These are phyloP conservation scores for Silene latifolia DNA, from an alignment of 148 eudicot genomes.

Conservation along the genomic window DNA sequence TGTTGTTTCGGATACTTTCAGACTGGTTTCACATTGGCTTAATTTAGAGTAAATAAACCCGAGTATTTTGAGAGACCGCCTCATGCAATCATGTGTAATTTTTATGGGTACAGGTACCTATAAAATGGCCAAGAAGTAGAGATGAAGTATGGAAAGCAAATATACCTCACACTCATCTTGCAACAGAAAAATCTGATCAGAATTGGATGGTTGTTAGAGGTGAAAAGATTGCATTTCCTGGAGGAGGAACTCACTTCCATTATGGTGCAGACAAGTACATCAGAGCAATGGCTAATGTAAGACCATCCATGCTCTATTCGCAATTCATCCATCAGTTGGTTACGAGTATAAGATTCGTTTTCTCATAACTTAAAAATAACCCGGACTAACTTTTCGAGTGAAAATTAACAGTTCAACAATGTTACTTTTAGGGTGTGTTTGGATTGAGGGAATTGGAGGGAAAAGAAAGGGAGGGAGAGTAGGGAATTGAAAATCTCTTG, in stretches of 20 bases:
- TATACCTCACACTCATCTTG: constrained; percentile 52
- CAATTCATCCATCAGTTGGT: neutral
- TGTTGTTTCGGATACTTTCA: too few species aligned
- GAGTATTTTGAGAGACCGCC: neutral
- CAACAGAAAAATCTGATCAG: constrained; percentile 50
- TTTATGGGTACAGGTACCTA: constrained; percentile 27
- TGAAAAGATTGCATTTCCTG: constrained; percentile 45
- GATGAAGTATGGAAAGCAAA: constrained; percentile 55
- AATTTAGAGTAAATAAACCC: neutral
- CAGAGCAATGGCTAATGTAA: constrained; percentile 39
- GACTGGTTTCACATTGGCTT: too few species aligned
- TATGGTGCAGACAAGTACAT: constrained; percentile 49
- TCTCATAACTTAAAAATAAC: too few species aligned
- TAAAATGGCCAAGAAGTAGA: constrained; percentile 51
- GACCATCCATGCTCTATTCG: neutral
- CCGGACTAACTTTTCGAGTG: neutral
- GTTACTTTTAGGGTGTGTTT: too few species aligned
- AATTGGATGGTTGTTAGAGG: constrained; percentile 51
- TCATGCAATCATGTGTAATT: too few species aligned
- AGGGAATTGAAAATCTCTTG: too few species aligned
- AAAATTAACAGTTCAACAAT: too few species aligned
- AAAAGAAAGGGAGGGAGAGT: too few species aligned
- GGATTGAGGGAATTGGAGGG: too few species aligned
- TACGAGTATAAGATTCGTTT: neutral
- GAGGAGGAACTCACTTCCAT: constrained; percentile 54